A percentile compares a stretch with the other conserved stretches of the same genome.
Evolutionary conservation across 1,284 basidiomycete species (phyloP).

Genomic region (Malassezia slooffiae): DNA sequence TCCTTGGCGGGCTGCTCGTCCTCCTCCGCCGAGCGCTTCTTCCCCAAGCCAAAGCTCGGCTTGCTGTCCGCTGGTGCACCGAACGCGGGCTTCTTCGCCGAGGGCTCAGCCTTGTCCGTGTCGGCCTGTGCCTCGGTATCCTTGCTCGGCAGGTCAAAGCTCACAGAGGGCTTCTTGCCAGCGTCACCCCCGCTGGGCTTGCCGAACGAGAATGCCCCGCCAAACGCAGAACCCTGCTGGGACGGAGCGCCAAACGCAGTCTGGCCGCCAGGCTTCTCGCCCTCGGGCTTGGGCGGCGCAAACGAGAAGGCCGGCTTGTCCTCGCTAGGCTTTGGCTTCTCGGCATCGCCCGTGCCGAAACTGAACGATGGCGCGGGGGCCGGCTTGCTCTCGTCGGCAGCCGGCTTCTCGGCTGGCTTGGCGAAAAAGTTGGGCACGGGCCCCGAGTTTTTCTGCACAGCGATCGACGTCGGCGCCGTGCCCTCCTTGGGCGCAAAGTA

Average conservation of each 20-base stretch:
- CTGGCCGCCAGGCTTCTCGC: neutral
- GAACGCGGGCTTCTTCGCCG: neutral
- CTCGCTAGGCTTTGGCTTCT: neutral
- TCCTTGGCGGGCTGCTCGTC: neutral
- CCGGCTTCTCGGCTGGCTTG: slow-evolving; percentile 1
- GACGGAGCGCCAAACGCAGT: too few species aligned
- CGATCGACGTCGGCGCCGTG: slow-evolving; percentile 11
- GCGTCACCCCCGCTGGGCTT: neutral
- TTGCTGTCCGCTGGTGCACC: too few species aligned
- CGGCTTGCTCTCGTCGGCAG: too few species aligned
- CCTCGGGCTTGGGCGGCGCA: slow-evolving; percentile 10
- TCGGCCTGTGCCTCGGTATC: neutral
- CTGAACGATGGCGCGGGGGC: too few species aligned
- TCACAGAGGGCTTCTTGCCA: neutral
- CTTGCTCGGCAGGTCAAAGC: slow-evolving; percentile 1
- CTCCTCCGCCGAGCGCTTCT: too few species aligned
- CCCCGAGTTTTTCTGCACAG: slow-evolving; percentile 29
- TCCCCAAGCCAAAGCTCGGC: too few species aligned
- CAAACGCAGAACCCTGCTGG: too few species aligned
- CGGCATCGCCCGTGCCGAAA: too few species aligned
- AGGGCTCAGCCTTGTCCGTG: neutral
- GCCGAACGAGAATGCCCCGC: too few species aligned
- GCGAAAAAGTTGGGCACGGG: slow-evolving; percentile 38
- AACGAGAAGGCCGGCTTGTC: slow-evolving; percentile 22
- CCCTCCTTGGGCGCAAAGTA: slow-evolving; percentile 22